Conservation (phyloP, 1,284 basidiomycete genomes). For the Irpex sp. region DNA sequence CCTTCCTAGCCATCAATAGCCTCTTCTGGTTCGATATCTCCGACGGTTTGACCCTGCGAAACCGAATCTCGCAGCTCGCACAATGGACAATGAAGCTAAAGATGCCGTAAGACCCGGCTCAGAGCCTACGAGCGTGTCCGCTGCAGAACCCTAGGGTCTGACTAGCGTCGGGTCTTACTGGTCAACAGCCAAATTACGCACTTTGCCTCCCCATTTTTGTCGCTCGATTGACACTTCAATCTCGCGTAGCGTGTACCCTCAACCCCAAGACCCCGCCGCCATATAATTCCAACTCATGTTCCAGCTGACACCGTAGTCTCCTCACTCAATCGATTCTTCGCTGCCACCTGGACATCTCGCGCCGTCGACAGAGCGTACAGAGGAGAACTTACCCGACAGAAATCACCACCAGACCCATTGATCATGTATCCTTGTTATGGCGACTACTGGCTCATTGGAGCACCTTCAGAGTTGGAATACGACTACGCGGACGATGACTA, state of each 20-base stretch:
- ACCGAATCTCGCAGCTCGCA: neutral
- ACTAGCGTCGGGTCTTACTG: neutral
- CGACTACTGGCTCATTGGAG: neutral
- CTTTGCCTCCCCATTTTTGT: neutral
- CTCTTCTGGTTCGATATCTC: neutral
- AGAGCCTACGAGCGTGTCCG: neutral
- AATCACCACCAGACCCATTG: neutral
- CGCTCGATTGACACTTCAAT: neutral
- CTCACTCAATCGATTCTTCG: neutral
- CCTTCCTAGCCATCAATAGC: neutral
- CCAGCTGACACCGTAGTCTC: neutral
- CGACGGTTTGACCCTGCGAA: neutral
- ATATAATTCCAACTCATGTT: neutral
- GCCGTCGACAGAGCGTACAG: neutral
- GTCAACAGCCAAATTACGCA: neutral
- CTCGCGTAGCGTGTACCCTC: neutral
- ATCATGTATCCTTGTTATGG: neutral
- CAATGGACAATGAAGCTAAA: neutral
- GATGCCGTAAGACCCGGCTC: neutral
- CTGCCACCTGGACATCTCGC: neutral
- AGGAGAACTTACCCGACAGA: neutral
- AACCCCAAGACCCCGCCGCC: neutral
- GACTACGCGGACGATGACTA: slow-evolving; percentile 7
- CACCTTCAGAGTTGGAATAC: neutral
- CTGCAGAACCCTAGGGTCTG: neutral